A percentile compares a stretch with the other conserved stretches of the same genome.
Evolutionary conservation across 441 rosid species (phyloP).

Genomic region (Populus tomentosa): DNA sequence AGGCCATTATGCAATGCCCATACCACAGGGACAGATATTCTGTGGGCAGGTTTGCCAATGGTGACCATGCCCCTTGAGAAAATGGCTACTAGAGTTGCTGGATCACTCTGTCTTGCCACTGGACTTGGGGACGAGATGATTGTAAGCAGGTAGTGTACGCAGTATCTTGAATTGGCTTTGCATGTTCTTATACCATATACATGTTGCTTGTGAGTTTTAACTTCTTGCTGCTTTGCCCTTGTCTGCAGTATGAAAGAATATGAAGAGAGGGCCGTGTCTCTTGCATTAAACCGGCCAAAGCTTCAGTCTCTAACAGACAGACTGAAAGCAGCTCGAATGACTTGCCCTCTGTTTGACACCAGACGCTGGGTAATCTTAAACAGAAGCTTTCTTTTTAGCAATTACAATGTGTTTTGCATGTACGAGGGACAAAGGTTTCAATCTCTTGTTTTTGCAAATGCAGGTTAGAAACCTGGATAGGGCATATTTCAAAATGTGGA

Average conservation of each 20-base stretch:
- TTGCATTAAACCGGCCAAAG: conserved; percentile 69
- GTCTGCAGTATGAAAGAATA: conserved; percentile 75
- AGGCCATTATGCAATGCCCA: too few species aligned
- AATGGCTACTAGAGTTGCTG: conserved; percentile 99
- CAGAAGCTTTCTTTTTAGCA: background rate
- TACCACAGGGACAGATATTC: conserved; percentile 92
- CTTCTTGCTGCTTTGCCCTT: background rate
- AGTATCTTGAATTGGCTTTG: too few species aligned
- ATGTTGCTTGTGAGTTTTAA: background rate
- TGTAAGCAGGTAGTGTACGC: conserved; percentile 55
- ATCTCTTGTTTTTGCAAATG: background rate
- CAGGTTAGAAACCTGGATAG: conserved; percentile 94
- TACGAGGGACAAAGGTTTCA: background rate
- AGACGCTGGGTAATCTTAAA: conserved; percentile 73
- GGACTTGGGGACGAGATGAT: conserved; percentile 99
- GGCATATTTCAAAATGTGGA: conserved; percentile 97
- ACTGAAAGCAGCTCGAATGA: conserved; percentile 65
- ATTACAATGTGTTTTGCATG: too few species aligned
- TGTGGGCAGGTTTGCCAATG: conserved; percentile 99
- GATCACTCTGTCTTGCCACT: conserved; percentile 93
- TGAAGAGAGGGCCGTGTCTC: conserved; percentile 86
- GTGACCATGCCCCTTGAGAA: conserved; percentile 95
- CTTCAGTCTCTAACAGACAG: conserved; percentile 68
- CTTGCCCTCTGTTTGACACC: conserved; percentile 91
- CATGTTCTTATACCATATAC: background rate